A percentile compares a stretch with the other conserved stretches of the same genome.
Evolutionary conservation across 768 basidiomycete species (phyloP).

Genomic region (Lentinula lateritia): DNA sequence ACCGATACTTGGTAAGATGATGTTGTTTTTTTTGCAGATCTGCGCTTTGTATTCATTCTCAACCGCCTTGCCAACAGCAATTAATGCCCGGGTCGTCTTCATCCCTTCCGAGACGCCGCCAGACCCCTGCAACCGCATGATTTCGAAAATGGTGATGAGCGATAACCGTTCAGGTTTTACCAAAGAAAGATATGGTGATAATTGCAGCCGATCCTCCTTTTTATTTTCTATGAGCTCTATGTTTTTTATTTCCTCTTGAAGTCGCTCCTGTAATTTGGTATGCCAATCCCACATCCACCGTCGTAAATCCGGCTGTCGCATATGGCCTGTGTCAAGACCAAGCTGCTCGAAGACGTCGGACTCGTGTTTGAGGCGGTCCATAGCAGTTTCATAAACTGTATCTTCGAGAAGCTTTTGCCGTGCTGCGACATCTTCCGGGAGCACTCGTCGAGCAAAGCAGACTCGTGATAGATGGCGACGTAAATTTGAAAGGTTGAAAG

Average conservation of each 20-base stretch:
- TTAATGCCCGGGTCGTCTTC: conserved; percentile 81
- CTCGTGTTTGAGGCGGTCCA: conserved; percentile 63
- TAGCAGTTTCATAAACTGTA: conserved; percentile 80
- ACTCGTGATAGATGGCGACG: conserved; percentile 64
- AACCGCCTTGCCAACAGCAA: conserved; percentile 76
- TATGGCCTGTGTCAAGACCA: conserved; percentile 42
- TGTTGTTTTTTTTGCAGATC: conserved; percentile 62
- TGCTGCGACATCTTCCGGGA: conserved; percentile 60
- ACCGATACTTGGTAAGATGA: conserved; percentile 35
- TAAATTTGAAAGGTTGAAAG: conserved; percentile 72
- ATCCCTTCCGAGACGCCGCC: conserved; percentile 81
- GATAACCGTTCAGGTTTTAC: conserved; percentile 77
- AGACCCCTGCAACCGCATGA: conserved; percentile 74
- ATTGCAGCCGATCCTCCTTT: neutral
- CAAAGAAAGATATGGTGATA: conserved; percentile 72
- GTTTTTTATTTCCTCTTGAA: conserved; percentile 45
- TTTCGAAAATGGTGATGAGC: conserved; percentile 82
- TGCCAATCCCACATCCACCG: conserved; percentile 90
- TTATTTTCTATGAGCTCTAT: conserved; percentile 33
- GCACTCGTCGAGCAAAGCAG: conserved; percentile 54
- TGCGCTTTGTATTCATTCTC: conserved; percentile 89
- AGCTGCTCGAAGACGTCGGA: conserved; percentile 51
- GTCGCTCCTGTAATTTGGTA: conserved; percentile 41
- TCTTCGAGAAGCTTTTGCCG: conserved; percentile 83
- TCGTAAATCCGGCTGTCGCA: conserved; percentile 50